Base-by-base conservation (phyloP, 305 asterid genomes). In the Ilex paraguariensis region DNA sequence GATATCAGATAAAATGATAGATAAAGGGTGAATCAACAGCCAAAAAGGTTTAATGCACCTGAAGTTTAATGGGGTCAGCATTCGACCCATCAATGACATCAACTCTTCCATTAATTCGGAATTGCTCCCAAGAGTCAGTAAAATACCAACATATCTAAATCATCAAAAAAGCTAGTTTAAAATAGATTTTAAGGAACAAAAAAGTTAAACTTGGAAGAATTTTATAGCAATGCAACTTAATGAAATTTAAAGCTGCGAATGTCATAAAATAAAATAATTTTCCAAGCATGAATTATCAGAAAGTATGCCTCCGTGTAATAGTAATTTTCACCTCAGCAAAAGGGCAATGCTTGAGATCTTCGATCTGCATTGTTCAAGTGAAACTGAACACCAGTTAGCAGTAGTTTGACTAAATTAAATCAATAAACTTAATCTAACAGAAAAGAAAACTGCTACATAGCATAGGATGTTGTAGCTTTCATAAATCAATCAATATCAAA, bases 101-200 rank as follows among this genome's bases (percentile, higher is more conserved):
- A 36, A 90, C 80, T 17, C 54, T 68, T 30, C 97, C 97, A 61
- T 81, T 77, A 33, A 93, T 86, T 59, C 97, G 90, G 54, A 81
- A 87, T 65, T 90, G 97, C 82, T 93, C 97, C 98, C 98, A 85
- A 17, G 95, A 64, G 46, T 87, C 95, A 13, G 95, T 81, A 75
- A 91, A 88, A 74, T 91, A 91, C 98, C 98, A 91, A 68, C 98
- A 88, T 58, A 91, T 77, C 98, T 92, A 70, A 61, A 64, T 58
- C 63, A 63, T 57, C 48, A 49, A 53, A 46, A 52, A 14, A 7
- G 56, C 4, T 8, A 14, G 7, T 14, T 52, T 17, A 52, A 21
- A 52, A 52, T 14, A 46, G 10, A 46, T 7, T 46, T 10, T 10
- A 10, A 13, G 52, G 11, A 46, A 46, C 13, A 4, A n/a, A 52